Conservation (phyloP, 1,139 yeast species). For the Scheffersomyces titani region DNA sequence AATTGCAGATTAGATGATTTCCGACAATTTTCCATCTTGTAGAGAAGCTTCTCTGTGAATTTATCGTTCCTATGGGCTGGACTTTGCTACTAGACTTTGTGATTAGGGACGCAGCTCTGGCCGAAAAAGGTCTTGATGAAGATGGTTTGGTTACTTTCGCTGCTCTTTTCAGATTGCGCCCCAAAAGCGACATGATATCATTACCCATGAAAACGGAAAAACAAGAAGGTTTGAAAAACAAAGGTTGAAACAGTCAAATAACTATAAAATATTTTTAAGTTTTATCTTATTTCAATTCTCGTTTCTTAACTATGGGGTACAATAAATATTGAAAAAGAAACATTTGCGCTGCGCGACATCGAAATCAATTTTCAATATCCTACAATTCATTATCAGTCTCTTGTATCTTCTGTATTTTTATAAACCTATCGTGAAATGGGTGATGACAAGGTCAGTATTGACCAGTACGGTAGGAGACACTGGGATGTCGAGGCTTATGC, state of each 20-base stretch:
- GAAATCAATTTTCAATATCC: not conserved
- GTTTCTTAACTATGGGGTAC: not conserved
- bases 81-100: not conserved
- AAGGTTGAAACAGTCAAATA: not conserved
- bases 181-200: slow-evolving; percentile 10
- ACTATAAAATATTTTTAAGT: too few relatives aligned
- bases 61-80: slow-evolving; percentile 3
- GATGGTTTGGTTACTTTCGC: slow-evolving; percentile 1
- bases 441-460: slow-evolving; percentile 21
- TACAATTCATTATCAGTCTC: not conserved
- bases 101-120: not conserved
- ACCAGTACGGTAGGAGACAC: slow-evolving; percentile 62
- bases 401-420: not conserved
- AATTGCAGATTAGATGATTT: slow-evolving; percentile 33
- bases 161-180: slow-evolving; percentile 8
- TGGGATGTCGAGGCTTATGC: slow-evolving; percentile 74
- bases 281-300: not conserved
- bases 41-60: not conserved
- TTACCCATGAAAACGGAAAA: not conserved
- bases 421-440: not conserved
- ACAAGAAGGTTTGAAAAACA: too few relatives aligned
- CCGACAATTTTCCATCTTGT: slow-evolving; percentile 32
- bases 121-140: not conserved
- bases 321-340: not conserved
- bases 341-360: not conserved